Percentiles rank a stretch among this genome's conserved stretches.
phyloP scores from a whole-genome alignment of 1,284 basidiomycete species.

The Naganishia albida region DNA sequence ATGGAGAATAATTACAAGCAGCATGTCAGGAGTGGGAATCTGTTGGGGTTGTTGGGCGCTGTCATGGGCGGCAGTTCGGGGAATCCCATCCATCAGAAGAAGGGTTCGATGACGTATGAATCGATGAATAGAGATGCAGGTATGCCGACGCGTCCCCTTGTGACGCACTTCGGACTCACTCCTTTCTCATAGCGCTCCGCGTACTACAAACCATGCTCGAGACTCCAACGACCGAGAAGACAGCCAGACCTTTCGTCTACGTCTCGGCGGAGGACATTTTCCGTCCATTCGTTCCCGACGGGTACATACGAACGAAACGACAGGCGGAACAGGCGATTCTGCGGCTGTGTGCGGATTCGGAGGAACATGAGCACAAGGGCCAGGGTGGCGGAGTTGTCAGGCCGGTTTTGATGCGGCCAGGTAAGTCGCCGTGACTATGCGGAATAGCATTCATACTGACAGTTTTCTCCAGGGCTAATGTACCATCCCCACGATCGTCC shows the following conservation, averaged over 20 bases:
- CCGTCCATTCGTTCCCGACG: slow-evolving; percentile 76
- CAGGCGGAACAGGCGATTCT: slow-evolving; percentile 75
- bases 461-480: slow-evolving; percentile 71
- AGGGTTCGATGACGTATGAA: slow-evolving; percentile 64
- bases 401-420: slow-evolving; percentile 78
- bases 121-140: slow-evolving; percentile 86
- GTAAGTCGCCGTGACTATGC: slow-evolving; percentile 57
- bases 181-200: slow-evolving; percentile 61
- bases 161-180: slow-evolving; percentile 4
- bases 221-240: slow-evolving; percentile 24
- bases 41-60: slow-evolving; percentile 60
- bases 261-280: slow-evolving; percentile 93
- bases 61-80: slow-evolving; percentile 51
- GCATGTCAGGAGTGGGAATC: slow-evolving; percentile 63
- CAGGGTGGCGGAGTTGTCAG: slow-evolving; percentile 51
- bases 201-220: slow-evolving; percentile 71
- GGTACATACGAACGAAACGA: slow-evolving; percentile 87
- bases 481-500: slow-evolving; percentile 94
- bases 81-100: slow-evolving; percentile 65
- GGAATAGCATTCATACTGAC: slow-evolving; percentile 31
- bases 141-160: slow-evolving; percentile 54
- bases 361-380: slow-evolving; percentile 17
- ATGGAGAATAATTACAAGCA: slow-evolving; percentile 82
- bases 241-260: slow-evolving; percentile 71
- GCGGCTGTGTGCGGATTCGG: slow-evolving; percentile 34